A percentile compares a stretch with the other conserved stretches of the same genome.
phyloP scores from a whole-genome alignment of 768 basidiomycete genomes.

The Tricholoma furcatifolium region DNA sequence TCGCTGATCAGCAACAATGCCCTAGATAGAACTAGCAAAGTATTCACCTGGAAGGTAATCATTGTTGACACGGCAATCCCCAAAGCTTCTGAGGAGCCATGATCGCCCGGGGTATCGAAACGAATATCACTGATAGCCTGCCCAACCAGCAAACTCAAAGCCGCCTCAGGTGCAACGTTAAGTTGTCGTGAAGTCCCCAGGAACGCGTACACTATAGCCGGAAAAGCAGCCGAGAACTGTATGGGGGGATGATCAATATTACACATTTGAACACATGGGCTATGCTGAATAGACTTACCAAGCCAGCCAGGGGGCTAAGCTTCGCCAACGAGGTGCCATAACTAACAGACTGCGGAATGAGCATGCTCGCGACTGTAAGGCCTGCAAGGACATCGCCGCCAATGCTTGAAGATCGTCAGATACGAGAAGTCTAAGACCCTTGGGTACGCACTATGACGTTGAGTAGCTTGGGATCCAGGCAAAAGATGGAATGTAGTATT shows the following conservation, averaged over 20 bases:
- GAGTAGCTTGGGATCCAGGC: conserved; percentile 82
- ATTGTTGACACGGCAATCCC: conserved; percentile 74
- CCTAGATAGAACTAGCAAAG: not conserved
- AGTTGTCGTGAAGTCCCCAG: conserved; percentile 82
- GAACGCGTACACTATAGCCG: conserved; percentile 86
- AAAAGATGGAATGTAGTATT: conserved; percentile 77
- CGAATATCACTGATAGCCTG: conserved; percentile 78
- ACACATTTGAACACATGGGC: too few species aligned
- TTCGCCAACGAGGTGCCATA: conserved; percentile 89
- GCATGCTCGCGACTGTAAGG: conserved; percentile 79
- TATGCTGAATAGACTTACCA: conserved; percentile 47
- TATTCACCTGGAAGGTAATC: conserved; percentile 76
- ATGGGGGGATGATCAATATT: not conserved
- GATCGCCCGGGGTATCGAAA: conserved; percentile 42
- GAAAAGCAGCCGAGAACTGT: conserved; percentile 83
- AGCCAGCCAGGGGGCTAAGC: conserved; percentile 79
- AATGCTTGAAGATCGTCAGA: conserved; percentile 23
- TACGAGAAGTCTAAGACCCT: not conserved
- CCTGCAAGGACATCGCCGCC: conserved; percentile 77
- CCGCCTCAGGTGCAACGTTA: conserved; percentile 87
- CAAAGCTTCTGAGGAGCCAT: conserved; percentile 43
- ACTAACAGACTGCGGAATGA: conserved; percentile 86
- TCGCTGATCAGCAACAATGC: not conserved
- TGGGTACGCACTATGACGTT: conserved; percentile 51
- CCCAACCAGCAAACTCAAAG: conserved; percentile 82